Evolutionary conservation across 2,329 filamentous ascomycete species (phyloP).

Genomic region (Fusarium nelsonii): DNA sequence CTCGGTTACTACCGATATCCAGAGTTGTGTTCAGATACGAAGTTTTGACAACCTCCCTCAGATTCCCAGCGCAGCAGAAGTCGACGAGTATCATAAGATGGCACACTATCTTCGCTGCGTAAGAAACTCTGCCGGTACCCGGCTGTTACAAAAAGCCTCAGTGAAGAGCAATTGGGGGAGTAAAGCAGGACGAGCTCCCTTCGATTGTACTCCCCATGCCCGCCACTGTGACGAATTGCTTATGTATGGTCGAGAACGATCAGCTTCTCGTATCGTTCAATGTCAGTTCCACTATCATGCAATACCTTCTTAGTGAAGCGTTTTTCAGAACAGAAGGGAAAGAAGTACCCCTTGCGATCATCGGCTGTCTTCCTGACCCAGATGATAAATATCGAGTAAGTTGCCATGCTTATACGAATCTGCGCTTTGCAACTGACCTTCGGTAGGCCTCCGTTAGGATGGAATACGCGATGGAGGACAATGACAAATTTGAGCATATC

Average conservation of each 20-base stretch:
- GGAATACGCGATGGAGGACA: background rate
- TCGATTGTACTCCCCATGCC: slow-evolving; percentile 2
- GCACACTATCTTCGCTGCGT: slow-evolving; percentile 10
- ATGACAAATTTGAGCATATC: background rate
- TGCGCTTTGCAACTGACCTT: rapidly evolving
- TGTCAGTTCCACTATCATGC: background rate
- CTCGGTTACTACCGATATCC: background rate
- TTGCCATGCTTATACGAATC: rapidly evolving
- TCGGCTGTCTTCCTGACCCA: background rate
- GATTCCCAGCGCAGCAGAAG: background rate
- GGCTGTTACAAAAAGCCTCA: too few species aligned
- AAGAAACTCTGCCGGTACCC: background rate
- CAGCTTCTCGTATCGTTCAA: background rate
- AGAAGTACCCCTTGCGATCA: background rate
- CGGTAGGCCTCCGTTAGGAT: background rate
- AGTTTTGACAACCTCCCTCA: background rate
- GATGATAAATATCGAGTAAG: background rate
- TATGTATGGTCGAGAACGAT: background rate
- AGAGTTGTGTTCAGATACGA: background rate
- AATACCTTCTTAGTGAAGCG: background rate
- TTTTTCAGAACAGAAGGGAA: background rate
- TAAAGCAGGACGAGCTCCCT: too few species aligned
- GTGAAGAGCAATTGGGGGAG: too few species aligned
- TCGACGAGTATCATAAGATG: slow-evolving; percentile 10
- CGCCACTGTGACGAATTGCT: background rate